A percentile compares a stretch with the other conserved stretches of the same genome.
Evolutionary conservation across 495 filamentous ascomycete genomes (phyloP).

Genomic region (Aspergillus ostianus): DNA sequence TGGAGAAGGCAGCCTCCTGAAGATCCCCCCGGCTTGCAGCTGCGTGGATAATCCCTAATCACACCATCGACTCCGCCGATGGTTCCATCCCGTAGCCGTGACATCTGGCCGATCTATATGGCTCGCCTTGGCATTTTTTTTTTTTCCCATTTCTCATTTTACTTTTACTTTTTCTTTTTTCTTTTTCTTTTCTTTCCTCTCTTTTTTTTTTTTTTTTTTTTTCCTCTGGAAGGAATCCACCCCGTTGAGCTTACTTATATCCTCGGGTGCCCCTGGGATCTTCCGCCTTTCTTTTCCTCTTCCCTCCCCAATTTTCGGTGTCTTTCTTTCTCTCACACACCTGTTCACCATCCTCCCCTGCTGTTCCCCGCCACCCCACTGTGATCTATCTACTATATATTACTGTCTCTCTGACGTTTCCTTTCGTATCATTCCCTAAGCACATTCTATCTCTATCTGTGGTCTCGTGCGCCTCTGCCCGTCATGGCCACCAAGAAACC

Average conservation of each 20-base stretch:
- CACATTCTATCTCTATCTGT: background rate
- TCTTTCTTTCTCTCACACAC: slow-evolving; percentile 7
- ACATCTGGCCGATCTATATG: slow-evolving; percentile 14
- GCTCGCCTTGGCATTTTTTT: slow-evolving; percentile 10
- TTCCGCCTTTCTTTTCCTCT: slow-evolving; percentile 17
- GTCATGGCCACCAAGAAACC: slow-evolving; percentile 53
- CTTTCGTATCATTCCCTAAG: background rate
- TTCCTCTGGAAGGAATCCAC: slow-evolving; percentile 4
- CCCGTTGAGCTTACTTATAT: slow-evolving; percentile 11
- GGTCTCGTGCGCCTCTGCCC: background rate
- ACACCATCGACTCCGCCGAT: slow-evolving; percentile 44
- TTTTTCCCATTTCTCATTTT: slow-evolving; percentile 9
- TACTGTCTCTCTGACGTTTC: background rate
- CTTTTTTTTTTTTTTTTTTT: slow-evolving; percentile 1
- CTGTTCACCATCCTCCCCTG: slow-evolving; percentile 1
- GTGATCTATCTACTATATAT: slow-evolving; percentile 1
- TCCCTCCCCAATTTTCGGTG: slow-evolving; percentile 9
- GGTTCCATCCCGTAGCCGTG: slow-evolving; percentile 29
- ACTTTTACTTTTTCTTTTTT: background rate
- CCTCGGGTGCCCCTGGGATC: background rate
- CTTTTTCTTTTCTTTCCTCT: slow-evolving; percentile 1
- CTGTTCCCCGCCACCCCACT: slow-evolving; percentile 1
- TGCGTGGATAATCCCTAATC: slow-evolving; percentile 23
- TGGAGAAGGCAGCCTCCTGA: slow-evolving; percentile 3
- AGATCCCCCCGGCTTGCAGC: slow-evolving; percentile 5